Base-by-base conservation (phyloP, 768 basidiomycete genomes). In the Lactarius indigo region DNA sequence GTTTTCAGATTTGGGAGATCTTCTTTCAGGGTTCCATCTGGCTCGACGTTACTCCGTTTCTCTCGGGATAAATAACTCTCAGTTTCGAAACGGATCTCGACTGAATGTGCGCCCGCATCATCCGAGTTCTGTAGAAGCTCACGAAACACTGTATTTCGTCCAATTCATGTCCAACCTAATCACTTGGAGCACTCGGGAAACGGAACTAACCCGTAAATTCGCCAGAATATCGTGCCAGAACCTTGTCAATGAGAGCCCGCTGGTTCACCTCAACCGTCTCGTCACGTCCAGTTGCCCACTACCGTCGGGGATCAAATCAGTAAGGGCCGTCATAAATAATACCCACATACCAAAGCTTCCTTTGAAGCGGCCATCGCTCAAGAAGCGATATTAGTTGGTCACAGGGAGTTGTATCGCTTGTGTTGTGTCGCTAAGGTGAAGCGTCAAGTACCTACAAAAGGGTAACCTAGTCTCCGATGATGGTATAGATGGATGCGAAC, bases 41-140 rank as follows among this genome's bases (percentile, higher is more conserved):
- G 13, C 57, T 42, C 54, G 18, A 37, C 56, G 31, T 59, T 23
- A 64, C 68, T 30, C 41, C 39, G 59, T 69, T 74, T 74, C 70
- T 74, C 77, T 47, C 70, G 73, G 35, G 80, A 78, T 52, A 84
- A 57, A 71, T 77, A 84, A 23, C 70, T 73, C 72, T 85, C 79
- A 3, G 91, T 92, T 73, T 92, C 85, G 68, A 95, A 94, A 59
- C 81, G 85, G 54, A 96, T 91, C 76, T 96, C 89, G 3, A 88
- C 92, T 17, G 82, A 78, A 61, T 81, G 85, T 2, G 92, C 86
- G 55, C 84, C 88, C 3, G 91, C 94, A 77, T 97, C 96, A 74
- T 97, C 95, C 33, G 95, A 95, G 74, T 99, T 98, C 80, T 98
- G 96, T 0, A 98, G 79, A 6, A 99, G 84, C 75, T 98, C 96